These are phyloP conservation scores for Rachicladosporium sp. DNA, from an alignment of 2,329 filamentous ascomycete species.

Conservation along the genomic window DNA sequence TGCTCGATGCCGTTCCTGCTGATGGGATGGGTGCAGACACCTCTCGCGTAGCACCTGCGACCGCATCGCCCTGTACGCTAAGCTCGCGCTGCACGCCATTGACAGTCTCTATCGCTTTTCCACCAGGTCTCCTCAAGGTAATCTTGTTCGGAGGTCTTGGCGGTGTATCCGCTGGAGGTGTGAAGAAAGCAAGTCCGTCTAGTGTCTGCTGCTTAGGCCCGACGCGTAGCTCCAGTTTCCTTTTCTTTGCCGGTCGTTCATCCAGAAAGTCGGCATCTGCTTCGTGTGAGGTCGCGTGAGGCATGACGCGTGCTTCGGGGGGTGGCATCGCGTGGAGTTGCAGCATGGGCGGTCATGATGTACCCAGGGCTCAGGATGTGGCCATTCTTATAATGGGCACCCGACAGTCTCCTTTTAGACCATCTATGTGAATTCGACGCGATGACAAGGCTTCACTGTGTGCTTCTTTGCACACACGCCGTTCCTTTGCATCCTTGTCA, in stretches of 20 bases:
- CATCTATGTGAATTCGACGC: no score
- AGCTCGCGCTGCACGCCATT: conserved; percentile 30
- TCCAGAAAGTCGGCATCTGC: conserved; percentile 9
- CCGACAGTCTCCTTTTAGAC: no score
- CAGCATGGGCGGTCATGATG: no score
- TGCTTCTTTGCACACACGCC: no score
- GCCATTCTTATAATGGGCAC: no score
- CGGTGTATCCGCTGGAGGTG: conserved; percentile 8
- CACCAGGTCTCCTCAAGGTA: conserved; percentile 31
- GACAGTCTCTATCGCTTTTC: conserved; percentile 28
- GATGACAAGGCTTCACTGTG: no score
- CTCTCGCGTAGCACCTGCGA: not conserved
- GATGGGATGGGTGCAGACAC: conserved; percentile 2
- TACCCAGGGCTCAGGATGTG: no score
- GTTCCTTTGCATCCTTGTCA: no score
- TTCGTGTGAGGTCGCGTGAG: no score
- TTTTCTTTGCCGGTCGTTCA: conserved; percentile 14
- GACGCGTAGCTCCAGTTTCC: conserved; percentile 16
- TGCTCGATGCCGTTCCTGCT: conserved; percentile 15
- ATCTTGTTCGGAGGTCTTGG: conserved; percentile 30
- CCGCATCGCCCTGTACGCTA: conserved; percentile 21
- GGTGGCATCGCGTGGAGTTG: no score
- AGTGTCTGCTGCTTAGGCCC: conserved; percentile 12
- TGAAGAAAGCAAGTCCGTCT: conserved; percentile 12
- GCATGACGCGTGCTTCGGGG: no score